Base-by-base conservation (phyloP, 441 rosid genomes). In the Euphorbia celastroides region DNA sequence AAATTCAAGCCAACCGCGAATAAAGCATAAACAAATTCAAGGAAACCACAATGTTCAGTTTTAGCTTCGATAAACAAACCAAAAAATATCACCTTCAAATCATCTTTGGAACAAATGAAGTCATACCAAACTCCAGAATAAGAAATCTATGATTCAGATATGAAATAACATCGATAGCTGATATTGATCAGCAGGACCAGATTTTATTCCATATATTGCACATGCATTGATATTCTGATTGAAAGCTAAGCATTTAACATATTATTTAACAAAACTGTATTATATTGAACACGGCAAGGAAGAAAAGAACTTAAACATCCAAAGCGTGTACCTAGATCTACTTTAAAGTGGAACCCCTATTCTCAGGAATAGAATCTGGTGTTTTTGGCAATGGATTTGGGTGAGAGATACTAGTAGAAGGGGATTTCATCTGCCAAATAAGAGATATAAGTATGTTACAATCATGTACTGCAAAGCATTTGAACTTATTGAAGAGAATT, bases 331-430 rank as follows among this genome's bases (percentile, higher is more conserved):
- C 97, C 84, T 77, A 72, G 78, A 68, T 57, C 79, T 88, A 83
- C 58, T 85, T 83, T 81, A 96, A 86, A 59, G 88, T 74, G 34
- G 92, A 85, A 75, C 79, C 93, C 82, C 83, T 88, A 71, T 63
- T 84, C 80, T 77, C 89, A 0, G 79, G 71, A 57, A 57, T 57
- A 42, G 75, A 38, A 42, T 83, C 96, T 26, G 71, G 82, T 77
- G 80, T 87, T 77, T 79, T 86, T 19, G 93, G 80, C 58, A 74
- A 88, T 67, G 74, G 72, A 80, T 73, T 80, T 48, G 76, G 75
- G 26, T 67, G 86, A 75, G 81, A 64, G 16, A 76, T 34, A 61
- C 27, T n/a, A 31, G 78, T 30, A 26, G 83, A 66, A 75, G 82
- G 66, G 28, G 69, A 34, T 62, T 80, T 81, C 51, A 72, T 63